Evolutionary conservation across 169 alveolate genomes (phyloP), one percentile per base, ranked within the genome.

Genomic region (Cryptosporidium sp.): DNA sequence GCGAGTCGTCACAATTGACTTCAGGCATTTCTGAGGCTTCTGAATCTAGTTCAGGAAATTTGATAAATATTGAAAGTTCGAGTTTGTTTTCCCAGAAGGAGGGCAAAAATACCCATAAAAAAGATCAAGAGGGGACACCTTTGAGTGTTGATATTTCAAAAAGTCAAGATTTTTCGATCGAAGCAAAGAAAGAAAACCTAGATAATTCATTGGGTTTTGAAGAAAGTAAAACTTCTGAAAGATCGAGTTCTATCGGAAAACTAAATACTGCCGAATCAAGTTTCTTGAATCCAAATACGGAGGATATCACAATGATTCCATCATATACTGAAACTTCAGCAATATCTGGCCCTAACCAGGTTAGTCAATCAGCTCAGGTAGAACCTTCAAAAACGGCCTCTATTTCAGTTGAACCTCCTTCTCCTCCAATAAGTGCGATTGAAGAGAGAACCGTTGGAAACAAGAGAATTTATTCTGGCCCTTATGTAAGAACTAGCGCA

Each of bases 381-480:
- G 71, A 73, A 21, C 56, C 56, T 16, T 60, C 70, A 3, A 35
- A 53, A 33, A 52, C 52, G 4, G 44, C 29, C 12, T 73, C 86
- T 21, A 51, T 23, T 37, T 33, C 86, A 10, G 16, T 73, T 23
- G 86, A 73, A 29, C 89, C 89, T 16, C 89, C 89, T n/a, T 23
- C 75, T 80, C 89, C 89, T 37, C 69, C 68, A 14, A 39, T 21
- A 14, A 65, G 75, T 60, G 72, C 65, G 1, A 29, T 80, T 62
- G 89, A 80, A 26, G 89, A 80, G 8, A 80, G 62, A 5, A 80
- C 75, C 14, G 75, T 80, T 21, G 75, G 65, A 29, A 80, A 65
- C 23, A 45, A 73, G 72, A 73, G 86, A 31, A 9, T 73, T 53
- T 73, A 73, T 26, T 73, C 86, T 12, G 86, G 86, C 3, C 89